Evolutionary conservation across 495 filamentous ascomycete genomes (phyloP).

Genomic region (Cenococcum geophilum): DNA sequence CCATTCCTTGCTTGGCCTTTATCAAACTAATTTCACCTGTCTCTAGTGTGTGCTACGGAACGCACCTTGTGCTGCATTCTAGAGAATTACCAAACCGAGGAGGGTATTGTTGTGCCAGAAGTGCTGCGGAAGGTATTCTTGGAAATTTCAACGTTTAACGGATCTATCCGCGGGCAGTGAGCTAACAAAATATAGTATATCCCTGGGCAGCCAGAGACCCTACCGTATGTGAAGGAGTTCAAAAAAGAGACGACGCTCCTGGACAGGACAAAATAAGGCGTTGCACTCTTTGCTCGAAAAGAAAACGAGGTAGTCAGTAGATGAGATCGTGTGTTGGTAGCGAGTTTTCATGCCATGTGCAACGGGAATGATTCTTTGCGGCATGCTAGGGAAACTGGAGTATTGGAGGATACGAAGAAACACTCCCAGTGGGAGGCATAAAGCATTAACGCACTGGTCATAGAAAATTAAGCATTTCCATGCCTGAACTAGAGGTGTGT

Average conservation of each 20-base stretch:
- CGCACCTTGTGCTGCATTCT: constrained; percentile 89
- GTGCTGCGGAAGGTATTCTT: constrained; percentile 57
- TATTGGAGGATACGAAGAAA: not conserved
- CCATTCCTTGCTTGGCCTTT: not conserved
- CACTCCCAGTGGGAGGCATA: too few relatives aligned
- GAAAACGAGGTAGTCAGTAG: not conserved
- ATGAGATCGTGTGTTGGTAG: not conserved
- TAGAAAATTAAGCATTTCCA: too few relatives aligned
- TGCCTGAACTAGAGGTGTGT: too few relatives aligned
- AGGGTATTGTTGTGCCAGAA: constrained; percentile 83
- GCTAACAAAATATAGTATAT: constrained; percentile 52
- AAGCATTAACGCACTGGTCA: too few relatives aligned
- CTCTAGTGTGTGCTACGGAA: constrained; percentile 73
- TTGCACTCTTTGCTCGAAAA: not conserved
- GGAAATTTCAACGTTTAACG: not conserved
- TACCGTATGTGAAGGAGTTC: constrained; percentile 73
- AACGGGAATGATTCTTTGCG: not conserved
- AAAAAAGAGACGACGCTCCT: constrained; percentile 18
- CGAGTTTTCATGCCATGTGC: not conserved
- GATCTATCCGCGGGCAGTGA: not conserved
- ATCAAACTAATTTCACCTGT: constrained; percentile 35
- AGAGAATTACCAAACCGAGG: constrained; percentile 92
- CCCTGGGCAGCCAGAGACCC: constrained; percentile 78
- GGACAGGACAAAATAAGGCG: constrained; percentile 1
- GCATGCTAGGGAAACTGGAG: not conserved